Evolutionary conservation across 306 rosid genomes (phyloP).

Genomic region (Malus domestica): DNA sequence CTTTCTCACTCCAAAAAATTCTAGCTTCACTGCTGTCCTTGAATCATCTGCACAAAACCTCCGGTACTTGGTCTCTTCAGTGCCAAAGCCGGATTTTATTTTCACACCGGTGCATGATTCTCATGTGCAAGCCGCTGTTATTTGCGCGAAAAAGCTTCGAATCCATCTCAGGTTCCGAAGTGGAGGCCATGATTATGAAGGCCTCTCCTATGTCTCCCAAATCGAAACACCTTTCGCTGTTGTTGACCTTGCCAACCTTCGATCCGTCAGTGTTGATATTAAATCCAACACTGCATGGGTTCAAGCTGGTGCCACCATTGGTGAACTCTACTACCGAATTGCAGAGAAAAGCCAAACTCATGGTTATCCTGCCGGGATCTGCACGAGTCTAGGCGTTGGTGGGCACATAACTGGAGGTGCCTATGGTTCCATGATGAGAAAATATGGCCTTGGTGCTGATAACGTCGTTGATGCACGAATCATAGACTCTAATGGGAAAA

Average conservation of each 20-base stretch:
- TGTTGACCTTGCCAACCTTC: constrained; percentile 55
- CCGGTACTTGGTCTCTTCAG: constrained; percentile 39
- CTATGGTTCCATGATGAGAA: constrained; percentile 74
- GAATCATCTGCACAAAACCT: constrained; percentile 52
- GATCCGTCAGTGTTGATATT: constrained; percentile 34
- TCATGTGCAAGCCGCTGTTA: constrained; percentile 58
- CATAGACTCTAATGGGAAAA: constrained; percentile 38
- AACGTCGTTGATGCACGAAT: constrained; percentile 53
- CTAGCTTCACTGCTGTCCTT: constrained; percentile 33
- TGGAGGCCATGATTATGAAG: constrained; percentile 88
- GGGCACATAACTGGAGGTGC: constrained; percentile 81
- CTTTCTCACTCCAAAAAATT: constrained; percentile 25
- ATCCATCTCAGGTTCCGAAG: constrained; percentile 59
- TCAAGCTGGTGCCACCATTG: constrained; percentile 71
- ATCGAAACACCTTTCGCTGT: constrained; percentile 49
- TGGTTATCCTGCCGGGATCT: constrained; percentile 71
- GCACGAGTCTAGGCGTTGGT: constrained; percentile 65
- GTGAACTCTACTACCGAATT: constrained; percentile 62
- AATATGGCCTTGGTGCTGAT: constrained; percentile 64
- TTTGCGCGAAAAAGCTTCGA: constrained; percentile 51
- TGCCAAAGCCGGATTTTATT: constrained; percentile 62
- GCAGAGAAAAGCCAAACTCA: constrained; percentile 46
- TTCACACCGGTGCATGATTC: constrained; percentile 53
- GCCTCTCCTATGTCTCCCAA: constrained; percentile 61
- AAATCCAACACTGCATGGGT: constrained; percentile 52